phyloP scores from a whole-genome alignment of 2,329 filamentous ascomycete species.

The Xylaria polymorpha region DNA sequence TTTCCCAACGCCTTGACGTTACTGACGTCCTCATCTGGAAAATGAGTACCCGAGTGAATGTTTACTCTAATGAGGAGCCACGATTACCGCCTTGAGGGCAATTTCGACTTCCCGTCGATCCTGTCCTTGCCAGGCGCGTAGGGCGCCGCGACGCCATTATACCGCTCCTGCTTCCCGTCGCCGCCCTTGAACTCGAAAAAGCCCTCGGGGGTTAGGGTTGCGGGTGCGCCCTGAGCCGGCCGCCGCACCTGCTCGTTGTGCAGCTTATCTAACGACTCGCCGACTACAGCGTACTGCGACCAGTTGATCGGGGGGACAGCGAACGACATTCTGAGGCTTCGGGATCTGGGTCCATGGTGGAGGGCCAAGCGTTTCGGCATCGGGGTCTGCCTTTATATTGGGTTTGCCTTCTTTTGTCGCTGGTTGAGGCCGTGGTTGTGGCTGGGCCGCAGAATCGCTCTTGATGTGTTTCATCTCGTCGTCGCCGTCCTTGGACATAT shows the following conservation, averaged over 20 bases:
- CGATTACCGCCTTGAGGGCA: constrained; percentile 46
- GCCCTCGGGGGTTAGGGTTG: constrained; percentile 57
- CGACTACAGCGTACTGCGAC: constrained; percentile 92
- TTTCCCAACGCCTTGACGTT: background rate
- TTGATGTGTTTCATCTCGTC: constrained; percentile 11
- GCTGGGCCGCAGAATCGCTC: background rate
- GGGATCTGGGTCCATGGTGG: constrained; percentile 74
- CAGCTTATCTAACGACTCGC: constrained; percentile 83
- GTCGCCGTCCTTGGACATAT: background rate
- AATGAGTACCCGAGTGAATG: background rate
- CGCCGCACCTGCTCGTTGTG: constrained; percentile 81
- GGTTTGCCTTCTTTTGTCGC: constrained; percentile 16
- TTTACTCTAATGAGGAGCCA: background rate
- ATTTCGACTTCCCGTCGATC: constrained; percentile 53
- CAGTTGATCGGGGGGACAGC: constrained; percentile 91
- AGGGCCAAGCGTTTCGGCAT: constrained; percentile 16
- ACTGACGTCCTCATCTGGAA: background rate
- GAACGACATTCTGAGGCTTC: constrained; percentile 81
- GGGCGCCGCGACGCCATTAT: constrained; percentile 66
- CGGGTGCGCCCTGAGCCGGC: constrained; percentile 69
- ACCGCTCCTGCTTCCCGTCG: constrained; percentile 55
- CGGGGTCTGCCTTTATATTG: constrained; percentile 16
- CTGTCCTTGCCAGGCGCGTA: constrained; percentile 66
- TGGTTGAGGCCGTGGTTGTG: background rate
- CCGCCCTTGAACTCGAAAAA: constrained; percentile 61